Evolutionary conservation across 2,329 filamentous ascomycete genomes (phyloP).

Genomic region (Elsinoe australis): DNA sequence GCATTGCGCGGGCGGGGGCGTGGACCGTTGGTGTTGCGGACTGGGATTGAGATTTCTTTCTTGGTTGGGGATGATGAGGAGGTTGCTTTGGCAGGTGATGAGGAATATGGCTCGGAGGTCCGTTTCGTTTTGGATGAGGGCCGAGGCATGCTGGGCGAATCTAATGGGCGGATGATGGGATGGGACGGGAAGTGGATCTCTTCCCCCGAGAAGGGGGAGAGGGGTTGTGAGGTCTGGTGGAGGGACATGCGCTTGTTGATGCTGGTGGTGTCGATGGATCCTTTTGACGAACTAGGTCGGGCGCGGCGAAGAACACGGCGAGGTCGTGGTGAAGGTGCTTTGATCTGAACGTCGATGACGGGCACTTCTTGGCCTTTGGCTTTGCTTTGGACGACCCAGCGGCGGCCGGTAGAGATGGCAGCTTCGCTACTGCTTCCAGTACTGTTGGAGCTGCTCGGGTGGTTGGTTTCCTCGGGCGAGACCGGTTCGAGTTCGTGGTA

Average conservation of each 20-base stretch:
- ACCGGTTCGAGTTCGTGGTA: neutral
- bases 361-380: conserved; percentile 11
- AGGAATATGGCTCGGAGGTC: no score
- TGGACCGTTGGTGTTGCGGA: neutral
- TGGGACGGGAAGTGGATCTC: conserved; percentile 6
- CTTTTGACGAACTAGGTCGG: conserved; percentile 12
- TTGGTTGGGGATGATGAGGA: neutral
- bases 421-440: conserved; percentile 3
- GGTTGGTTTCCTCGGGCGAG: conserved; percentile 1
- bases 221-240: neutral
- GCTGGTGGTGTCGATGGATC: neutral
- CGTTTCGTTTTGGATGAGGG: neutral
- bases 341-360: conserved; percentile 19
- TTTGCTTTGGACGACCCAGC: conserved; percentile 9
- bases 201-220: no score
- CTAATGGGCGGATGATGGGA: conserved; percentile 5
- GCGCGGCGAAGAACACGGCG: conserved; percentile 17
- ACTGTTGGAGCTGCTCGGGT: neutral
- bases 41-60: neutral
- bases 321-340: conserved; percentile 17
- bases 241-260: conserved; percentile 13
- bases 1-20: neutral
- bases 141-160: neutral
- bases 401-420: conserved; percentile 2
- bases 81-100: no score